Evolutionary conservation across 1,284 basidiomycete genomes (phyloP), one percentile per base, ranked within the genome.

Genomic region (Albatrellus sp.): DNA sequence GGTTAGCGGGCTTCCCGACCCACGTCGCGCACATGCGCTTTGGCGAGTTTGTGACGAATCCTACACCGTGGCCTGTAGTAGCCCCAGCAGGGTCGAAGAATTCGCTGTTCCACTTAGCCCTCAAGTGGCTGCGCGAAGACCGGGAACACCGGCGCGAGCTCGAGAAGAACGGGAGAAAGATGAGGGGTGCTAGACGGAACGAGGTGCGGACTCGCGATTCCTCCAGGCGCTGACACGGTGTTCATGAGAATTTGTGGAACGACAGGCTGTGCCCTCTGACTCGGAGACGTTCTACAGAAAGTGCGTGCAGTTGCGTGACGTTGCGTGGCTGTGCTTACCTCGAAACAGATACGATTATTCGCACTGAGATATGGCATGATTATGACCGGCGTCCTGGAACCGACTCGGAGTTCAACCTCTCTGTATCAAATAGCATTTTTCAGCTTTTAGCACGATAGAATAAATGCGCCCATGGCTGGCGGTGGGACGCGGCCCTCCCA

Each of bases 211-310:
- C 42, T 43, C 34, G 42, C 20, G 5, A 40, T 40, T 40, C 36
- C 41, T 30, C 3, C 20, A 34, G 40, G 38, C 11, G 33, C 29
- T n/a, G 30, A 29, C 45, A 5, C 28, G 13, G 31, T 28, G 2
- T 20, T 30, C 39, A 31, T 36, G 6, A 28, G 33, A 17, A 36
- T 44, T 47, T 37, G 30, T 38, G 44, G 37, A 46, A 47, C 57
- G 55, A 28, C 17, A 77, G 73, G 55, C 55, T 9, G 68, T 77
- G 17, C 78, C 87, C 5, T 73, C 73, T 12, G 85, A 93, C 57
- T 87, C 87, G 5, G 89, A 92, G 61, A 78, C 75, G 1, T 97
- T 96, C 60, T 97, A 91, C 62, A 79, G 72, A 56, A 91, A 91
- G 86, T 90, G 60, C 48, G 78, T 61, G 17, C 28, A 33, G 5